Base-by-base conservation (phyloP, 176 grass and related monocot genomes). In the Oryza longistaminata region DNA sequence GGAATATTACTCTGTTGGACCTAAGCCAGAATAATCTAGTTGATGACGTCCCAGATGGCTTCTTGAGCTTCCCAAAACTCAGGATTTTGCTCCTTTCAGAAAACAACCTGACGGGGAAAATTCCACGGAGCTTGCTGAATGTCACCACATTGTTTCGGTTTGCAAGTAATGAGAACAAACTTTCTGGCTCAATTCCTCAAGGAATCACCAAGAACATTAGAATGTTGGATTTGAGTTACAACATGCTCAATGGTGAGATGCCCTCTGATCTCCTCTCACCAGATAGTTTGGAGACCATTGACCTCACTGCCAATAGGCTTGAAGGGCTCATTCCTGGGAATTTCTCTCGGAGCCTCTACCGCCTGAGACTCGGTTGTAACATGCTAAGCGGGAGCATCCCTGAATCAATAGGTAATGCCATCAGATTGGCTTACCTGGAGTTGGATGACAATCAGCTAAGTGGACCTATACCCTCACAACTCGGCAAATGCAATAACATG, bases 151-250 rank as follows among this genome's bases (percentile, higher is more conserved):
- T 94, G 7, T 71, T 8, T n/a, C 77, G 87, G 4, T 92, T 92
- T 25, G 84, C 81, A 4, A 87, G 76, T 11, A 82, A 85, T 55
- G 64, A 83, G 67, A 94, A 94, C 77, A 50, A 31, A 0, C 80
- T 90, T 45, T 22, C 0, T 24, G 84, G 89, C 11, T 6, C 16
- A 8, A 85, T 94, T 49, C 92, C 78, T 12, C 15, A 0, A 35
- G 84, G 61, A 24, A 69, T 90, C 16, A 85, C 92, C 43, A 83
- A 69, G 15, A 62, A 85, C 16, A 13, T 77, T 6, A 71, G 12
- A 2, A n/a, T 49, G 37, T 86, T 92, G 58, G 89, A 90, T 78
- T 83, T 94, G 70, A 92, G 87, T 71, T 89, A 85, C 25, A 91
- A 90, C 81, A 2, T 21, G 1, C 60, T 94, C 26, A 34, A 8